A percentile compares a stretch with the other conserved stretches of the same genome.
Evolutionary conservation across 2,329 filamentous ascomycete genomes (phyloP).

Genomic region (Akanthomyces dipterigenus): DNA sequence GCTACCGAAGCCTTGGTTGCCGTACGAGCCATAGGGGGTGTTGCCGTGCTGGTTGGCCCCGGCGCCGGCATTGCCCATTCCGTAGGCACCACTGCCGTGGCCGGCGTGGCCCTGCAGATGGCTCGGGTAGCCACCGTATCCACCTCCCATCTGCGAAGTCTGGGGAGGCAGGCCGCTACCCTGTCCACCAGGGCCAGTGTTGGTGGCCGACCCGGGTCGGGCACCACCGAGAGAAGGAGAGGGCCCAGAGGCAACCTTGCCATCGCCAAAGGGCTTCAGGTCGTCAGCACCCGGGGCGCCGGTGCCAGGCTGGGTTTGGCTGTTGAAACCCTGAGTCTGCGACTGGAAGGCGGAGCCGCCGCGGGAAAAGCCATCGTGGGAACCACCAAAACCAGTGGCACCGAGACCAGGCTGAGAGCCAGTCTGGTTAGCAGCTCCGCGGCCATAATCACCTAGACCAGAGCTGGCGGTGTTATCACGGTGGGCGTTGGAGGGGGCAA

Average conservation of each 20-base stretch:
- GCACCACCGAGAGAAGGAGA: constrained; percentile 50
- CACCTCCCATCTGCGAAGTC: constrained; percentile 45
- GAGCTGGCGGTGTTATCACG: constrained; percentile 44
- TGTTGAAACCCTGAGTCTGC: constrained; percentile 48
- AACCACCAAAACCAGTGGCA: constrained; percentile 44
- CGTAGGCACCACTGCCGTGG: constrained; percentile 49
- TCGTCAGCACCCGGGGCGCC: constrained; percentile 40
- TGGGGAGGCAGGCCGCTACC: constrained; percentile 47
- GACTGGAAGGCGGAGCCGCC: constrained; percentile 48
- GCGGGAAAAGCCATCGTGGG: constrained; percentile 50
- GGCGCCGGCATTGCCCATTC: constrained; percentile 43
- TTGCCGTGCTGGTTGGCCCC: constrained; percentile 46
- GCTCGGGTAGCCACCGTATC: constrained; percentile 48
- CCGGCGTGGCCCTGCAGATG: constrained; percentile 47
- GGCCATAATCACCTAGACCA: constrained; percentile 49
- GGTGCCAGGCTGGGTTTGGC: constrained; percentile 39
- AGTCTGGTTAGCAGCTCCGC: constrained; percentile 43
- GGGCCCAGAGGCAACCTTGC: constrained; percentile 47
- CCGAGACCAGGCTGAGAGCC: constrained; percentile 44
- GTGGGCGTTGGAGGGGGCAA: constrained; percentile 47
- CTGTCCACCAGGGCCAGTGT: constrained; percentile 43
- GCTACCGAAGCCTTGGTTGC: constrained; percentile 40
- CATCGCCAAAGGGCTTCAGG: constrained; percentile 52
- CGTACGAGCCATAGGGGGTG: constrained; percentile 48
- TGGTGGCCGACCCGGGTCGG: constrained; percentile 52